Evolutionary conservation across 495 filamentous ascomycete species (phyloP), one percentile per base, ranked within the genome.

Genomic region (Penicillium silybi): DNA sequence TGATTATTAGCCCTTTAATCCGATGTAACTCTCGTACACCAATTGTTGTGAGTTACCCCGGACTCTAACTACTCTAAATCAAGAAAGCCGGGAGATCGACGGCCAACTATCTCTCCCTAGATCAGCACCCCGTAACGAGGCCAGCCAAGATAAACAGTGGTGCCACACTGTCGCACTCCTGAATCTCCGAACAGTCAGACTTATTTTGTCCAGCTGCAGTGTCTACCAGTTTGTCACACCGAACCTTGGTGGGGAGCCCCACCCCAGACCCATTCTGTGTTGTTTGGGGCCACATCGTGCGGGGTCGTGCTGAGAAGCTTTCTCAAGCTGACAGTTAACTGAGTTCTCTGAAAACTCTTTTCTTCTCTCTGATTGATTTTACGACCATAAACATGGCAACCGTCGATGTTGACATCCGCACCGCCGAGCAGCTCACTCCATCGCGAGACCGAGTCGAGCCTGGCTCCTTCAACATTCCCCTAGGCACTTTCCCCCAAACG

Each of bases 381-480:
- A 32, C 13, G 1, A 32, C n/a, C 17, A 3, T 23, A 39, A 52
- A 38, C 41, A 63, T 63, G 60, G 38, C 50, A 19, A 25, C 32
- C 8, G 38, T 34, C 32, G 47, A 58, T 5, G 38, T 47, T n/a
- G 41, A 40, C 8, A 27, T 34, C 20, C 40, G 25, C 27, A 4
- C 46, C 38, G 34, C 11, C 8, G 38, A 42, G 17, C 41, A 51
- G 41, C 20, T 19, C 18, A 37, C 3, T 51, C 71, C 67, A n/a
- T 82, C 83, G 18, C 71, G 74, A 58, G 73, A 85, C 47, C 74
- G 80, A 40, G 63, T 78, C 32, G 83, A 81, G 54, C 78, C 82
- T 1, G 85, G 85, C 27, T 87, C 84, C 4, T 53, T 72, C 58
- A 79, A 81, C 48, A 67, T 83, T 45, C 65, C 72, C 3, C 42